Base-by-base conservation (phyloP, 495 filamentous ascomycete genomes). In the Aspergillus sparsus region DNA sequence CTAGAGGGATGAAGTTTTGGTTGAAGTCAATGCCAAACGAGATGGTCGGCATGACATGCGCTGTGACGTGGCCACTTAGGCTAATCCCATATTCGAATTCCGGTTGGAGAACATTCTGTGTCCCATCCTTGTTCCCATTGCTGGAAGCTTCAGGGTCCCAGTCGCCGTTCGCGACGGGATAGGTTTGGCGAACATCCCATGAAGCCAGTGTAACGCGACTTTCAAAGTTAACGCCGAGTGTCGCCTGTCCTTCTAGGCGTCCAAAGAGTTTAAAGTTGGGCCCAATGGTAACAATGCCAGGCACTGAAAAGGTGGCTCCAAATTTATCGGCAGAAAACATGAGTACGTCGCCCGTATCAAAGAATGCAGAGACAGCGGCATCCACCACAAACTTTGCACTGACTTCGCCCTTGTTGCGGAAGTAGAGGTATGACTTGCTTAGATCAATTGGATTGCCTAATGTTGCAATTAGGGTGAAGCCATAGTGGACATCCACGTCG, bases 261-360 rank as follows among this genome's bases (percentile, higher is more conserved):
- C 57, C 57, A 31, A 16, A 36, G 0, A 60, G 13, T 15, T 60
- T 34, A n/a, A 60, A 53, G 41, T 60, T 60, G 10, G 49, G 57
- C 7, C 57, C 57, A 27, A 60, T 45, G 0, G 57, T 60, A 39
- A 60, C 50, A 12, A 60, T 60, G 18, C 57, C 57, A 10, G 57
- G 57, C 0, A 60, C 49, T 2, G 57, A 33, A 41, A 60, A 60
- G 0, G 57, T 21, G 6, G 57, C 57, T 0, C 57, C 57, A 39
- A 60, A 60, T 21, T 60, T 60, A 32, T 60, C 57, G 7, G 57
- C 57, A n/a, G 57, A 53, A 31, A 60, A 39, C 27, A 59, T 31
- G 37, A 33, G 57, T 10, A 45, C 37, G 16, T 60, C 39, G 4
- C 49, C 57, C 2, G 37, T 60, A 33, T 60, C 49, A 13, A 55